These are phyloP conservation scores for Botryotinia narcissicola DNA, from an alignment of 2,329 filamentous ascomycete species.

Conservation along the genomic window DNA sequence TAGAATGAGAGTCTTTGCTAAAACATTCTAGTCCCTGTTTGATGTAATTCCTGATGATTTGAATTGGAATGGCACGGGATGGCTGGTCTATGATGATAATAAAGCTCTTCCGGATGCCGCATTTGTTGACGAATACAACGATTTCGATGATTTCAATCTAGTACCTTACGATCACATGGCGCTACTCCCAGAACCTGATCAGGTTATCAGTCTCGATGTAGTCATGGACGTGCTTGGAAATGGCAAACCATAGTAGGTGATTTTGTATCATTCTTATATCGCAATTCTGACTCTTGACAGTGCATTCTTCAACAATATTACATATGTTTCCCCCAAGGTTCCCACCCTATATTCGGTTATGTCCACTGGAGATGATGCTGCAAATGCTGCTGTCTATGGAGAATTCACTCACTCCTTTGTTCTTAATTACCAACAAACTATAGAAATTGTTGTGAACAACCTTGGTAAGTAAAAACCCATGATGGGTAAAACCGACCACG, in stretches of 20 bases:
- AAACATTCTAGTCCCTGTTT: slow-evolving; percentile 57
- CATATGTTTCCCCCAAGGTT: slow-evolving; percentile 62
- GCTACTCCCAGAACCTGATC: slow-evolving; percentile 60
- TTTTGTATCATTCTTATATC: neutral
- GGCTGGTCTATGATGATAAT: slow-evolving; percentile 56
- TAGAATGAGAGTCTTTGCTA: slow-evolving; percentile 19
- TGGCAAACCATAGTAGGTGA: slow-evolving; percentile 61
- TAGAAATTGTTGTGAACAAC: slow-evolving; percentile 79
- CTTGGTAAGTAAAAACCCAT: slow-evolving; percentile 37
- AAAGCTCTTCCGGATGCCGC: slow-evolving; percentile 51
- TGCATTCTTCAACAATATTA: slow-evolving; percentile 61
- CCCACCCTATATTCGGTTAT: slow-evolving; percentile 67
- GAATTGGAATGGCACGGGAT: slow-evolving; percentile 67
- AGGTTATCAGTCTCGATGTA: slow-evolving; percentile 61
- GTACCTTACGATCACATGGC: slow-evolving; percentile 65
- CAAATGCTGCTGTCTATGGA: slow-evolving; percentile 63
- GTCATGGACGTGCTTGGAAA: slow-evolving; percentile 66
- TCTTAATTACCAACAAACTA: slow-evolving; percentile 62
- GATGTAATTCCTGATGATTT: slow-evolving; percentile 59
- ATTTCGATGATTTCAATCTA: slow-evolving; percentile 72
- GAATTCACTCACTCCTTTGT: slow-evolving; percentile 65
- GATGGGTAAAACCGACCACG: neutral
- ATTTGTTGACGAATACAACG: slow-evolving; percentile 58
- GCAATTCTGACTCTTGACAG: slow-evolving; percentile 29
- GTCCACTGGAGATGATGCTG: slow-evolving; percentile 50